Conservation (phyloP, 106 monocot genomes). For the Posidonia australis region DNA sequence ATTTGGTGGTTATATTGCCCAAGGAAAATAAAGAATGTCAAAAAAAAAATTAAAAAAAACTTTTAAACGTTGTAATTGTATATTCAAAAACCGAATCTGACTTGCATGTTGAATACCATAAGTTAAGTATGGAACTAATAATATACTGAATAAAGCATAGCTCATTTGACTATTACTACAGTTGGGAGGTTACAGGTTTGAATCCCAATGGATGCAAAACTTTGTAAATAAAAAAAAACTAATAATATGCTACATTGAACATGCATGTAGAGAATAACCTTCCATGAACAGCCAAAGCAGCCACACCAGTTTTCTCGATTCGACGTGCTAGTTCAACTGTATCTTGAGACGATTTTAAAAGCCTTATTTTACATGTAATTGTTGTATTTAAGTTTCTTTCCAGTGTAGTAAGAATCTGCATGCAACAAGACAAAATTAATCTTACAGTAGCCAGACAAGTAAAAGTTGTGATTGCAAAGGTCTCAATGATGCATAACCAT, state of each 20-base stretch:
- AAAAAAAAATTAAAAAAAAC: too few relatives aligned
- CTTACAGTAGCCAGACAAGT: neutral
- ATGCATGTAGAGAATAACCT: constrained; percentile 29
- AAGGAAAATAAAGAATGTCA: too few relatives aligned
- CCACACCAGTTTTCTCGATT: constrained; percentile 87
- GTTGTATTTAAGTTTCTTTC: constrained; percentile 67
- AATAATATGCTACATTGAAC: neutral
- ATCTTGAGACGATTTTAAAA: constrained; percentile 48
- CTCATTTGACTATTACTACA: too few relatives aligned
- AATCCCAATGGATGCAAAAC: too few relatives aligned
- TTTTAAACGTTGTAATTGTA: too few relatives aligned
- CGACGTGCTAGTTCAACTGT: constrained; percentile 77
- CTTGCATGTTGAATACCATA: too few relatives aligned
- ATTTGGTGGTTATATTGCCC: neutral
- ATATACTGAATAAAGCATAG: too few relatives aligned
- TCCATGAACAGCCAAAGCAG: constrained; percentile 95
- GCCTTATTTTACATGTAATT: constrained; percentile 91
- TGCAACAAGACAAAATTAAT: neutral
- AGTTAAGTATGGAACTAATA: too few relatives aligned
- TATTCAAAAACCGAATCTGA: too few relatives aligned
- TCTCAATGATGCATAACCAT: constrained; percentile 10
- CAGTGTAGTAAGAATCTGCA: constrained; percentile 89
- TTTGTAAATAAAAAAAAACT: too few relatives aligned
- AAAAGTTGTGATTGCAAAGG: neutral
- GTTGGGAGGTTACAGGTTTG: too few relatives aligned